These are phyloP conservation scores for Capsicum rhomboideum DNA, from an alignment of 257 asterid species.

Conservation along the genomic window DNA sequence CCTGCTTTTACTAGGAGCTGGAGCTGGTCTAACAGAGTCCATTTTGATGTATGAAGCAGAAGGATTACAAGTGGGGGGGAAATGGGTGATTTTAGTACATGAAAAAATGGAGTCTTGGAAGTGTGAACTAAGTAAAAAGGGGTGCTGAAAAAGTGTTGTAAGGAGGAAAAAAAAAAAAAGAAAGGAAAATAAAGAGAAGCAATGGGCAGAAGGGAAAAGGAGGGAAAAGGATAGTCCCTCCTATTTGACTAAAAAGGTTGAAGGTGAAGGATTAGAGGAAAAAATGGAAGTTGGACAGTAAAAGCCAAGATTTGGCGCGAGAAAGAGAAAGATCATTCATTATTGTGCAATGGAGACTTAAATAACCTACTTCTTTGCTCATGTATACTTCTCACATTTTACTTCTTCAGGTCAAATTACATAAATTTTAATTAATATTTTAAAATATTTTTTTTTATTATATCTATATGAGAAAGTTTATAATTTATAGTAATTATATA, in stretches of 20 bases:
- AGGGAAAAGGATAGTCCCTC: conserved; percentile 7
- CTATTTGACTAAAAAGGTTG: conserved; percentile 21
- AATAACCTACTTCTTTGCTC: no score
- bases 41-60: conserved; percentile 13
- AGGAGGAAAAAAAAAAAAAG: neutral
- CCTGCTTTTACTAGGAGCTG: conserved; percentile 40
- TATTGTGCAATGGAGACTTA: conserved; percentile 4
- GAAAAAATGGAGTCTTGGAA: neutral
- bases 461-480: no score
- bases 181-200: neutral
- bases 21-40: conserved; percentile 51
- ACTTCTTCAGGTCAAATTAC: no score
- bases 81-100: neutral
- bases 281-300: neutral
- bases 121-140: neutral
- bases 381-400: no score
- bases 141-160: conserved; percentile 5
- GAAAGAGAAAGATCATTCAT: conserved; percentile 9
- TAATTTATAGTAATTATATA: no score
- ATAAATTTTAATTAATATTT: no score
- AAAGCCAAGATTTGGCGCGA: conserved; percentile 31
- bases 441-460: no score
- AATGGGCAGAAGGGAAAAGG: neutral
- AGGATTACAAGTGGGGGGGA: neutral
- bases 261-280: neutral